A percentile compares a stretch with the other conserved stretches of the same genome.
phyloP scores from a whole-genome alignment of 208 protist species.

The Trypanosoma theileri region DNA sequence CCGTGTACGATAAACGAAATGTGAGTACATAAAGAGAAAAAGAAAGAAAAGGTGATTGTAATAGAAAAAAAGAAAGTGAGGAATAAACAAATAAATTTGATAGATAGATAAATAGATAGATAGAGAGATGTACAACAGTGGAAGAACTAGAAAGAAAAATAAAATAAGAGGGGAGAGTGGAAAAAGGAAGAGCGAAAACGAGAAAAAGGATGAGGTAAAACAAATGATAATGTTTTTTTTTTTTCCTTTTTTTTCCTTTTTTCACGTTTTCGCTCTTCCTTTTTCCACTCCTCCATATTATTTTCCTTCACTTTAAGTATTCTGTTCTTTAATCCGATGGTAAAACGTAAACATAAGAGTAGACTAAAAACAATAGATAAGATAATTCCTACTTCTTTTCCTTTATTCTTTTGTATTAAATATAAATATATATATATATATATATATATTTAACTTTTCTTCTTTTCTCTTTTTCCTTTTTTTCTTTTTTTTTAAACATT shows the following conservation, averaged over 20 bases:
- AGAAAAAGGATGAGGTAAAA: neutral
- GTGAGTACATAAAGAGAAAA: constrained; percentile 3
- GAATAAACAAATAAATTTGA: neutral
- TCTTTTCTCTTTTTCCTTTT: no score
- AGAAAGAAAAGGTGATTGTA: neutral
- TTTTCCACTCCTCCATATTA: neutral
- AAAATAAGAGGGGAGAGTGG: neutral
- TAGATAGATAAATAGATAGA: neutral
- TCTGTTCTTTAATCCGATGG: neutral
- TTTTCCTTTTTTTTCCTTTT: constrained; percentile 9
- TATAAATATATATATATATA: no score
- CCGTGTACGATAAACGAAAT: neutral
- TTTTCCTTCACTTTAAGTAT: constrained; percentile 7
- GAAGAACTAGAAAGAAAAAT: neutral
- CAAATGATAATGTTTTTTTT: neutral
- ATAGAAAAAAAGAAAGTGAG: neutral
- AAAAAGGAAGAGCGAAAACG: neutral
- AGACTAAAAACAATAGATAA: no score
- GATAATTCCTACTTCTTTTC: neutral
- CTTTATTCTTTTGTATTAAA: no score
- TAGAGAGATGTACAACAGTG: neutral
- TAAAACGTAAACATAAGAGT: neutral
- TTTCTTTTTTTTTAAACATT: no score
- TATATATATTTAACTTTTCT: no score
- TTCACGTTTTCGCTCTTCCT: neutral